A percentile compares a stretch with the other conserved stretches of the same genome.
Conservation (phyloP, 768 basidiomycete species). For the Russula vinacea region DNA sequence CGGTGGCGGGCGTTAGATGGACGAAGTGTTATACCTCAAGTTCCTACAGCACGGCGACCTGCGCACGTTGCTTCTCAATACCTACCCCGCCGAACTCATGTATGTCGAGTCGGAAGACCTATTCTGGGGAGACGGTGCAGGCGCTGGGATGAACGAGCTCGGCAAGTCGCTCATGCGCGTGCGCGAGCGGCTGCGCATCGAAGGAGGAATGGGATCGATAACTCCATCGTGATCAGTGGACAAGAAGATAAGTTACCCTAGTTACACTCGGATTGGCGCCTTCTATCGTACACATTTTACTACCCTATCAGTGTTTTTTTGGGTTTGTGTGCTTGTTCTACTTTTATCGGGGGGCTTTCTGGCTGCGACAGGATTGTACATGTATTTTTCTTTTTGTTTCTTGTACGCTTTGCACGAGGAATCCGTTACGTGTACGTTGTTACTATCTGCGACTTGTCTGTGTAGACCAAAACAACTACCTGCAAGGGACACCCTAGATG, state of each 20-base stretch:
- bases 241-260: too few relatives aligned
- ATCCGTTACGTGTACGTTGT: neutral
- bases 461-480: too few relatives aligned
- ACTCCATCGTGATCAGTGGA: too few relatives aligned
- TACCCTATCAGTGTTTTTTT: neutral
- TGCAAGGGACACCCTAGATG: too few relatives aligned
- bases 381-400: neutral
- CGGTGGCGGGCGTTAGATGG: conserved; percentile 46
- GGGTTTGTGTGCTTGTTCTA: neutral
- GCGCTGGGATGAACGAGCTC: conserved; percentile 57
- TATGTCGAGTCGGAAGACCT: conserved; percentile 53
- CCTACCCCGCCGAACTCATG: conserved; percentile 44
- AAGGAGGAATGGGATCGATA: conserved; percentile 18
- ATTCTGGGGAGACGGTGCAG: conserved; percentile 64
- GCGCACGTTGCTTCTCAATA: conserved; percentile 51
- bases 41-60: conserved; percentile 66
- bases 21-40: conserved; percentile 62
- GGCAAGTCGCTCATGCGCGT: conserved; percentile 58
- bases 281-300: too few relatives aligned
- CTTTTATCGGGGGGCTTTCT: conserved; percentile 4
- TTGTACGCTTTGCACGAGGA: neutral
- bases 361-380: conserved; percentile 6
- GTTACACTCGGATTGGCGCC: too few relatives aligned
- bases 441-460: too few relatives aligned
- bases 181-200: conserved; percentile 45